These are phyloP conservation scores for Penicillium capsulatum DNA, from an alignment of 2,329 filamentous ascomycete species.

Conservation along the genomic window DNA sequence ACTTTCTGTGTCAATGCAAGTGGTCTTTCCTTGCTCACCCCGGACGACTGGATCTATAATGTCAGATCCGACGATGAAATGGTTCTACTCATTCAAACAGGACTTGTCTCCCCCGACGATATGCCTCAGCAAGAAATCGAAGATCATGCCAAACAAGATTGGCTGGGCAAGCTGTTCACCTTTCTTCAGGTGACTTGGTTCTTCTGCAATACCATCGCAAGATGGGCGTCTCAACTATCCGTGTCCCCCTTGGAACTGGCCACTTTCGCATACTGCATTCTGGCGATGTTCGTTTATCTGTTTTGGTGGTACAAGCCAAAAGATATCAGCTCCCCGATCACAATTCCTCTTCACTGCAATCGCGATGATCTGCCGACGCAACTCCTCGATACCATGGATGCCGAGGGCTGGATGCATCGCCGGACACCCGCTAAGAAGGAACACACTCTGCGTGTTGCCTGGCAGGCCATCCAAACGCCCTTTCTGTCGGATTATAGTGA, in stretches of 20 bases:
- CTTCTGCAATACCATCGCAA: conserved; percentile 8
- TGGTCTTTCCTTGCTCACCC: conserved; percentile 6
- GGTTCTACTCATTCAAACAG: conserved; percentile 7
- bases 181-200: conserved; percentile 12
- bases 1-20: conserved; percentile 6
- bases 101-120: conserved; percentile 8
- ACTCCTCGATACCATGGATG: no score
- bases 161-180: conserved; percentile 11
- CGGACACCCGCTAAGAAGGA: no score
- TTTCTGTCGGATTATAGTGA: no score
- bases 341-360: conserved; percentile 7
- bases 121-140: conserved; percentile 10
- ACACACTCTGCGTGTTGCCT: no score
- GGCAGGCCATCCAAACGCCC: no score
- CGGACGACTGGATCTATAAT: conserved; percentile 8
- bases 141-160: conserved; percentile 14
- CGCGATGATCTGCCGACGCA: conserved; percentile 6
- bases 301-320: conserved; percentile 17
- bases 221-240: conserved; percentile 10
- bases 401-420: no score
- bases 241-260: conserved; percentile 12
- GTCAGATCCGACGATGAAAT: conserved; percentile 4
- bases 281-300: conserved; percentile 9
- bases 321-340: conserved; percentile 15
- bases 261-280: conserved; percentile 12